Percentiles rank a stretch among this genome's conserved stretches.
phyloP scores from a whole-genome alignment of 768 basidiomycete genomes.

The Kwoniella dejecticola region DNA sequence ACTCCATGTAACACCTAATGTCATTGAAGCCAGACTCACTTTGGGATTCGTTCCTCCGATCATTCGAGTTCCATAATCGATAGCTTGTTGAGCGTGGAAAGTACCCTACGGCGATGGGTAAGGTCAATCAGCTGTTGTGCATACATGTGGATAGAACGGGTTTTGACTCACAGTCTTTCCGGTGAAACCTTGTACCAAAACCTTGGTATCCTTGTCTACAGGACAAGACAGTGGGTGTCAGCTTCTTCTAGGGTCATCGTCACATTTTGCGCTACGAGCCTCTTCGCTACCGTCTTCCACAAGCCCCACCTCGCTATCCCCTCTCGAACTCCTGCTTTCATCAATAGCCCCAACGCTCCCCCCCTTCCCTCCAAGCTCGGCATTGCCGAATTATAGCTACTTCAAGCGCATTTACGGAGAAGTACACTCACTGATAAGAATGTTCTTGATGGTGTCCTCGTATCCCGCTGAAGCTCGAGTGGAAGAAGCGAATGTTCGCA shows the following conservation, averaged over 20 bases:
- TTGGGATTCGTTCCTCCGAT: conserved; percentile 85
- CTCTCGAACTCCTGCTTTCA: not conserved
- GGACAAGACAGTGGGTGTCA: not conserved
- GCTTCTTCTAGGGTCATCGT: not conserved
- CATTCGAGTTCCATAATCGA: conserved; percentile 95
- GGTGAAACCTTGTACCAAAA: conserved; percentile 77
- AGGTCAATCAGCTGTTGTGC: not conserved
- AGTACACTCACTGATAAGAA: conserved; percentile 65
- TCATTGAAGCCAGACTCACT: conserved; percentile 24
- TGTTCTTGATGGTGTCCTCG: conserved; percentile 85
- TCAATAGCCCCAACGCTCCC: not conserved
- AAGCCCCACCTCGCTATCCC: too few relatives aligned
- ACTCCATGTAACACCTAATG: too few relatives aligned
- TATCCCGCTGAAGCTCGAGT: conserved; percentile 69
- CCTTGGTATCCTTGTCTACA: conserved; percentile 84
- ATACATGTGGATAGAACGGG: not conserved
- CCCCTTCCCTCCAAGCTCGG: not conserved
- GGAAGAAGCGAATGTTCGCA: conserved; percentile 78
- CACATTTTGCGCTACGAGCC: too few relatives aligned
- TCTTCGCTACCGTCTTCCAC: not conserved
- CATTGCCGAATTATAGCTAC: not conserved
- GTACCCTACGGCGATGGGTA: conserved; percentile 69
- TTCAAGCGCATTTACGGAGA: not conserved
- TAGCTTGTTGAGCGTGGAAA: conserved; percentile 90
- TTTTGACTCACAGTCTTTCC: conserved; percentile 79